Conservation (phyloP, 352 stramenopile species). For the Pythium periplocum region DNA sequence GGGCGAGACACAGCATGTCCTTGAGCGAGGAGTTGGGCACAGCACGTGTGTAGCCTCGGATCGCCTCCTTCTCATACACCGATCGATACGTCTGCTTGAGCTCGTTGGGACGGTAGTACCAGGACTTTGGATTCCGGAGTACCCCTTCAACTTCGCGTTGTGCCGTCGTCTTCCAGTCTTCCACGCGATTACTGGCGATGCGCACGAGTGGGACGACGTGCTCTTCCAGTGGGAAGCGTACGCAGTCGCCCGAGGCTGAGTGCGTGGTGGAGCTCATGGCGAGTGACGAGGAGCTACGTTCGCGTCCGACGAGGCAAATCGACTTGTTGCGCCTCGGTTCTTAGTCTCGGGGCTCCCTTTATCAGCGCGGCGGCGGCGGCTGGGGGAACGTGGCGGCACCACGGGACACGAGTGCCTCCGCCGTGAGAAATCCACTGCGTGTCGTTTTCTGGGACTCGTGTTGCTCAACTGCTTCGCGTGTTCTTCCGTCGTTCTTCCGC, state of each 20-base stretch:
- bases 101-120: conserved; percentile 23
- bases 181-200: conserved; percentile 19
- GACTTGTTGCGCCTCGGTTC: too few species aligned
- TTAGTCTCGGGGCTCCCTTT: too few species aligned
- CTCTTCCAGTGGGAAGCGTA: conserved; percentile 20
- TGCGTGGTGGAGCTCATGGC: conserved; percentile 18
- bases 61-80: conserved; percentile 25
- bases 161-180: conserved; percentile 17
- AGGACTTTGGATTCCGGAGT: conserved; percentile 18
- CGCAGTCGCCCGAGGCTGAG: conserved; percentile 10
- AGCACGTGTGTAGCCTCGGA: conserved; percentile 14
- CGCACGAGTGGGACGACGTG: conserved; percentile 17
- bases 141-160: conserved; percentile 18
- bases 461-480: too few species aligned
- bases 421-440: too few species aligned
- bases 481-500: too few species aligned
- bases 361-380: too few species aligned
- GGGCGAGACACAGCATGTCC: conserved; percentile 18
- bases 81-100: conserved; percentile 17
- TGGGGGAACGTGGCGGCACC: too few species aligned
- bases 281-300: background rate
- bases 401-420: too few species aligned
- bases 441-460: too few species aligned
- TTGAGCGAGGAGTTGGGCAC: conserved; percentile 9
- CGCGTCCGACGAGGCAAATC: too few species aligned